Base-by-base conservation (phyloP, 2,329 filamentous ascomycete genomes). In the Rhynchosporium agropyri region DNA sequence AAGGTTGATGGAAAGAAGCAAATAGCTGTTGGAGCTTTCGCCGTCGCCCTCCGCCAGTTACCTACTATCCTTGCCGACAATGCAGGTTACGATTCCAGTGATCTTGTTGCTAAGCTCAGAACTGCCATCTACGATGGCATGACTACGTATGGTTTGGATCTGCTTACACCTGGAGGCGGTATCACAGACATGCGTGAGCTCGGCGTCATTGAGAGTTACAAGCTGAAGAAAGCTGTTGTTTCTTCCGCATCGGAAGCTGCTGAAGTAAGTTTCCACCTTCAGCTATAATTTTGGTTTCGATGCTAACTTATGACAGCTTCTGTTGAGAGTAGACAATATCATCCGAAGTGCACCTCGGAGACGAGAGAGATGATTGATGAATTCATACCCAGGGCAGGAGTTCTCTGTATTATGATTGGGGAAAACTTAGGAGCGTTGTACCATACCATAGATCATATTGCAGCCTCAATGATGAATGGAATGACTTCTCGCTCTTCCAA, bases 31-130 rank as follows among this genome's bases (percentile, higher is more conserved):
- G 89, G 93, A 67, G 86, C 91, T 4, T 99, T 98, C 75, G 91
- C 94, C 29, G 84, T 89, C 63, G 95, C 95, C 36, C 84, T 99
- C 64, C 88, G 93, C 73, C 95, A 99, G 77, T 83, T 99, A 59
- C 95, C 95, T 6, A 99, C 95, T 8, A 98, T 98, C 68, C 85
- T 99, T 65, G 95, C 95, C 2, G 95, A 99, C 81, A 99, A 99
- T 72, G 95, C 95, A 42, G 95, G 95, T 75, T 85, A 98, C 69
- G 95, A 99, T 78, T 97, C 92, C 29, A 94, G 92, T 70, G 95
- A 98, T 67, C 85, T 99, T 36, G 92, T 99, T 33, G 90, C 93
- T 12, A 88, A 94, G 67, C 83, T 99, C 73, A 89, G 95, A 72
- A 96, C 96, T 78, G 91, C 92, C 28, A 93, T 98, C 69, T 98